Conservation (phyloP, 192 early-diverging fungal species). For the Ramicandelaber brevisporus region DNA sequence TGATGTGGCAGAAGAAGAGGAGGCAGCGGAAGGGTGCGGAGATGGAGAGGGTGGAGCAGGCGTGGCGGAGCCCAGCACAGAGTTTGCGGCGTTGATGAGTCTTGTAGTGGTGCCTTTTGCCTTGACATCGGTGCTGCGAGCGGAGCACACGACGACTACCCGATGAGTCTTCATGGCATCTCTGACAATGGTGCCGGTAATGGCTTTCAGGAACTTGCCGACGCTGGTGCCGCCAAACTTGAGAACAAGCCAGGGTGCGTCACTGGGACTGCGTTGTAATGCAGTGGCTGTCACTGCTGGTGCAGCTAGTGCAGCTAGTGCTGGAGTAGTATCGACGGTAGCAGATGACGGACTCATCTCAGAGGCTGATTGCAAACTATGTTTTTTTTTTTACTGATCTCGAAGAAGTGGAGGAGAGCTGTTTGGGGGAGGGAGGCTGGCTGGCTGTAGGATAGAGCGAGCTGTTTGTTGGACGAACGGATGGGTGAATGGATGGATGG, state of each 20-base stretch:
- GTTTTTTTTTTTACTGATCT: background rate
- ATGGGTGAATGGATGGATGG: too few relatives aligned
- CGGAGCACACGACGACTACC: conserved; percentile 84
- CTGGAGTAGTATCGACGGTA: conserved; percentile 1
- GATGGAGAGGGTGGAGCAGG: too few relatives aligned
- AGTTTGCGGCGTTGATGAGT: conserved; percentile 18
- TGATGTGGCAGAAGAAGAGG: too few relatives aligned
- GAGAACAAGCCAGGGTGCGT: conserved; percentile 39
- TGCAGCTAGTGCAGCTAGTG: too few relatives aligned
- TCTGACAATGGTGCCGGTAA: conserved; percentile 52
- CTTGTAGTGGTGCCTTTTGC: conserved; percentile 71
- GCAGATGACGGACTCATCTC: too few relatives aligned
- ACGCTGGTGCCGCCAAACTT: conserved; percentile 97
- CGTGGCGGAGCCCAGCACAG: conserved; percentile 10
- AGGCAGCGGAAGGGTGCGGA: too few relatives aligned
- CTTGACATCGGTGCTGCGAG: conserved; percentile 72
- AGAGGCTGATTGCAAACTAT: too few relatives aligned
- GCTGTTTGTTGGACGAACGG: too few relatives aligned
- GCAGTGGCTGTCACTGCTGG: too few relatives aligned
- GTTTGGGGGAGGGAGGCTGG: too few relatives aligned
- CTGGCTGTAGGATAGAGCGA: too few relatives aligned
- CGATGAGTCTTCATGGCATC: conserved; percentile 43
- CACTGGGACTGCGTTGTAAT: conserved; percentile 7
- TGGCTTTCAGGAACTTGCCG: conserved; percentile 54
- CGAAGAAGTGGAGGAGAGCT: background rate